Conservation (phyloP, 192 early-diverging fungal species). For the Gryganskiella cystojenkinii region DNA sequence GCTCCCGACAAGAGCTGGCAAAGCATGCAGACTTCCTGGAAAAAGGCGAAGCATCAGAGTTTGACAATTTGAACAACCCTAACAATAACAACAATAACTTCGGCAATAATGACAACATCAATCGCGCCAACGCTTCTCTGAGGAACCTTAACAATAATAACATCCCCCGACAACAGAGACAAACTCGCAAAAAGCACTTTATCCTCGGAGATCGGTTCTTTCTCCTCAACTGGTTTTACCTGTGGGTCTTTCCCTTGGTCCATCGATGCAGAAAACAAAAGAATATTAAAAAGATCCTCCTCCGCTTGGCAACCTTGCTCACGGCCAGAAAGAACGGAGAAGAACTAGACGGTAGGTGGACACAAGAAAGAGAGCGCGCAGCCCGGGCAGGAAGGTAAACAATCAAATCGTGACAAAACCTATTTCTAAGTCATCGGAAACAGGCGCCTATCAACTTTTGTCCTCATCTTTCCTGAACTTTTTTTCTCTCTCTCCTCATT, state of each 20-base stretch:
- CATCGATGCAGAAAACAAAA: slow-evolving; percentile 25
- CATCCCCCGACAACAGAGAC: neutral
- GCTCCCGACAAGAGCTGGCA: neutral
- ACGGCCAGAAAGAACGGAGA: slow-evolving; percentile 26
- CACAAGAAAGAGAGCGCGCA: slow-evolving; percentile 16
- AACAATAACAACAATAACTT: slow-evolving; percentile 17
- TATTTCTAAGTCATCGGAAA: neutral
- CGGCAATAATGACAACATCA: slow-evolving; percentile 1
- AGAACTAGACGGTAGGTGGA: slow-evolving; percentile 32
- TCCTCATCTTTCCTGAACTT: neutral
- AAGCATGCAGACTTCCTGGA: neutral
- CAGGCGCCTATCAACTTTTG: neutral
- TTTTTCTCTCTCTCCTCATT: neutral
- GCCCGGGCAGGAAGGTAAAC: slow-evolving; percentile 9
- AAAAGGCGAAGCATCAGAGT: slow-evolving; percentile 2
- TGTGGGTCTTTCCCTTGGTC: slow-evolving; percentile 30
- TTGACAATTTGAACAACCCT: neutral
- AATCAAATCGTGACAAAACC: neutral
- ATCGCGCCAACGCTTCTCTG: neutral
- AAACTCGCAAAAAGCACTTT: slow-evolving; percentile 11
- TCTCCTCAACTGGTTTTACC: slow-evolving; percentile 31
- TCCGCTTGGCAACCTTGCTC: slow-evolving; percentile 14
- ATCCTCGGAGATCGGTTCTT: slow-evolving; percentile 35
- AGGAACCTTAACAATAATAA: neutral
- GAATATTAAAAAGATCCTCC: slow-evolving; percentile 20